Evolutionary conservation across 768 basidiomycete genomes (phyloP).

Genomic region (Chalciporus sphaerocephalus): DNA sequence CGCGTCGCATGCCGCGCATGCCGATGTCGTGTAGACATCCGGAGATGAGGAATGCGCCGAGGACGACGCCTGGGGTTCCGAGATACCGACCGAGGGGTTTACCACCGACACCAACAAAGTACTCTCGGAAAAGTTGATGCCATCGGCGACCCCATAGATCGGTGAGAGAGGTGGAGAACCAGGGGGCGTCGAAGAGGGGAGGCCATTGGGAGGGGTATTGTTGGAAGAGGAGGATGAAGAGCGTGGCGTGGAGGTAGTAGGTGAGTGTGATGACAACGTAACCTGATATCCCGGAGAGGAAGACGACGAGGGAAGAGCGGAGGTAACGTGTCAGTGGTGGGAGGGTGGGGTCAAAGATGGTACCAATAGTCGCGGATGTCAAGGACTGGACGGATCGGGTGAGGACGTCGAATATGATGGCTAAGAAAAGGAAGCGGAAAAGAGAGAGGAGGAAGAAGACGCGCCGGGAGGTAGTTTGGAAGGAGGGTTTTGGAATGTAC

Average conservation of each 20-base stretch:
- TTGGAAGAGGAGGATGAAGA: slow-evolving; percentile 43
- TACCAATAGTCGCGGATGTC: slow-evolving; percentile 38
- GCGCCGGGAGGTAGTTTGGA: slow-evolving; percentile 17
- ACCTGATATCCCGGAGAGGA: slow-evolving; percentile 41
- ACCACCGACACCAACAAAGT: slow-evolving; percentile 50
- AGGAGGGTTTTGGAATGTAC: slow-evolving; percentile 12
- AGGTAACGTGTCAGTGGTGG: slow-evolving; percentile 32
- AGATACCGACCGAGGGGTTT: slow-evolving; percentile 39
- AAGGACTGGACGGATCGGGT: slow-evolving; percentile 17
- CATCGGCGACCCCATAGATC: slow-evolving; percentile 63
- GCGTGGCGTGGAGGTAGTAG: slow-evolving; percentile 40
- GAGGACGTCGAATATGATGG: slow-evolving; percentile 5
- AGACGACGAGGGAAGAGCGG: slow-evolving; percentile 43
- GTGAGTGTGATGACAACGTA: slow-evolving; percentile 42
- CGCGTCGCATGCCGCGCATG: slow-evolving; percentile 54
- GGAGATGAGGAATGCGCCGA: slow-evolving; percentile 59
- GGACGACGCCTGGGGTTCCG: slow-evolving; percentile 45
- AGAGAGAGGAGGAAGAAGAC: slow-evolving; percentile 18
- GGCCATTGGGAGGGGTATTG: slow-evolving; percentile 59
- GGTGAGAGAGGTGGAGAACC: slow-evolving; percentile 51
- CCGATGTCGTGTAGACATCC: slow-evolving; percentile 57
- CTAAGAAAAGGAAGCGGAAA: slow-evolving; percentile 4
- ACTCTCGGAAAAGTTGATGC: slow-evolving; percentile 64
- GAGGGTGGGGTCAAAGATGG: slow-evolving; percentile 36
- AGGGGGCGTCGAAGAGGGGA: slow-evolving; percentile 57